Conservation (phyloP, 495 filamentous ascomycete species). For the Penicillium riverlandense region DNA sequence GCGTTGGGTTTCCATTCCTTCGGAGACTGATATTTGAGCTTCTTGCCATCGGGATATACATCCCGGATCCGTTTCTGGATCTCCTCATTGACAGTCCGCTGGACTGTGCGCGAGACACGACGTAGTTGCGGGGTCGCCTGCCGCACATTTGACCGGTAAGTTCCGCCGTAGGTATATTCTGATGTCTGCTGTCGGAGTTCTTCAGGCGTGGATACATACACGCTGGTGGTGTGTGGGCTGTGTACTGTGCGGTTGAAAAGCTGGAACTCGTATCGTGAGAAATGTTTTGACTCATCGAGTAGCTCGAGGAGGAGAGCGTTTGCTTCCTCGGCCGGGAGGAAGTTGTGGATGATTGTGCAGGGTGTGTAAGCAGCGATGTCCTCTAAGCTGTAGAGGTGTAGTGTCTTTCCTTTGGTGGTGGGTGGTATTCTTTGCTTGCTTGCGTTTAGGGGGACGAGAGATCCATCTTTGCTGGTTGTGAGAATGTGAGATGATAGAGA, state of each 20-base stretch:
- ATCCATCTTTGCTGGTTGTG: conserved; percentile 15
- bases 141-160: conserved; percentile 64
- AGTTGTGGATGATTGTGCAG: conserved; percentile 87
- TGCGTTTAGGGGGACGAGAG: conserved; percentile 23
- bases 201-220: conserved; percentile 68
- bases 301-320: conserved; percentile 68
- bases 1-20: conserved; percentile 76
- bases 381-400: conserved; percentile 72
- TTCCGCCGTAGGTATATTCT: conserved; percentile 81
- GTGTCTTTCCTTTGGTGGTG: conserved; percentile 70
- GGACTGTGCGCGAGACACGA: conserved; percentile 56
- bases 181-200: conserved; percentile 57
- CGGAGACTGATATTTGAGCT: conserved; percentile 70
- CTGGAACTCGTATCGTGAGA: conserved; percentile 66
- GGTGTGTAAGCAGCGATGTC: conserved; percentile 77
- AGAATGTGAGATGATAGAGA: conserved; percentile 42
- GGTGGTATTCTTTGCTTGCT: conserved; percentile 25
- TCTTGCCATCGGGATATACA: conserved; percentile 56
- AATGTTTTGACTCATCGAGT: conserved; percentile 67
- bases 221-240: conserved; percentile 70
- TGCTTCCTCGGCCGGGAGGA: conserved; percentile 64
- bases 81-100: conserved; percentile 65
- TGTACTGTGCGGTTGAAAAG: conserved; percentile 80
- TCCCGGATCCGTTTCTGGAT: conserved; percentile 58
- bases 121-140: conserved; percentile 64